Conservation (phyloP, 306 rosid species). For the Cucurbita moschata region DNA sequence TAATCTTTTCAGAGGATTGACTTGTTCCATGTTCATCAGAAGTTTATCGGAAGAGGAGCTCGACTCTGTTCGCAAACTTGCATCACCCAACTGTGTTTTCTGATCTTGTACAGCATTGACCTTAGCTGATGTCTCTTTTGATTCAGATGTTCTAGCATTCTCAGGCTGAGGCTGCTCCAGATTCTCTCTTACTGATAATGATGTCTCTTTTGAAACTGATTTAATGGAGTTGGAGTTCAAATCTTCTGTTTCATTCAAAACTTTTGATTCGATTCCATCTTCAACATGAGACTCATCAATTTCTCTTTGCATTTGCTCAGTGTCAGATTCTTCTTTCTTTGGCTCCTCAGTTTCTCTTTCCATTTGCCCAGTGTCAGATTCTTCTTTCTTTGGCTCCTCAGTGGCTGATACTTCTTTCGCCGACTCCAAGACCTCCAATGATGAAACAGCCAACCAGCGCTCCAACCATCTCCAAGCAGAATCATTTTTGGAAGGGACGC, state of each 20-base stretch:
- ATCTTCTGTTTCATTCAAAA: slow-evolving; percentile 20
- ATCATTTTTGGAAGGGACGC: slow-evolving; percentile 67
- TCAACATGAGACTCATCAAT: slow-evolving; percentile 25
- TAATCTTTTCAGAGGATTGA: slow-evolving; percentile 35
- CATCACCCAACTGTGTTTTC: slow-evolving; percentile 18
- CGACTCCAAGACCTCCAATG: slow-evolving; percentile 24
- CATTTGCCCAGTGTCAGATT: slow-evolving; percentile 19
- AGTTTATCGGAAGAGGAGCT: slow-evolving; percentile 24
- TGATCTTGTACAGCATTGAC: slow-evolving; percentile 18
- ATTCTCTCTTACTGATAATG: slow-evolving; percentile 20
- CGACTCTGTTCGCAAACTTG: slow-evolving; percentile 20
- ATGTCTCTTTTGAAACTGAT: slow-evolving; percentile 6
- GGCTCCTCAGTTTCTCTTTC: slow-evolving; percentile 21
- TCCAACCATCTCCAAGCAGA: slow-evolving; percentile 98
- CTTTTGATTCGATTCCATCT: slow-evolving; percentile 24
- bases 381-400: slow-evolving; percentile 16
- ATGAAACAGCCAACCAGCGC: slow-evolving; percentile 72
- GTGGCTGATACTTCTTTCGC: slow-evolving; percentile 13
- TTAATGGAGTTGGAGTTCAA: slow-evolving; percentile 22
- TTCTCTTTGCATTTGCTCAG: not conserved
- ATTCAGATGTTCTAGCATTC: slow-evolving; percentile 20
- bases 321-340: slow-evolving; percentile 9
- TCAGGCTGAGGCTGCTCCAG: slow-evolving; percentile 32
- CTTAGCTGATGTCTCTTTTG: slow-evolving; percentile 18
- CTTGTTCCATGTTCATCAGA: slow-evolving; percentile 35